Base-by-base conservation (phyloP, 257 asterid species). In the Anisodus tanguticus region DNA sequence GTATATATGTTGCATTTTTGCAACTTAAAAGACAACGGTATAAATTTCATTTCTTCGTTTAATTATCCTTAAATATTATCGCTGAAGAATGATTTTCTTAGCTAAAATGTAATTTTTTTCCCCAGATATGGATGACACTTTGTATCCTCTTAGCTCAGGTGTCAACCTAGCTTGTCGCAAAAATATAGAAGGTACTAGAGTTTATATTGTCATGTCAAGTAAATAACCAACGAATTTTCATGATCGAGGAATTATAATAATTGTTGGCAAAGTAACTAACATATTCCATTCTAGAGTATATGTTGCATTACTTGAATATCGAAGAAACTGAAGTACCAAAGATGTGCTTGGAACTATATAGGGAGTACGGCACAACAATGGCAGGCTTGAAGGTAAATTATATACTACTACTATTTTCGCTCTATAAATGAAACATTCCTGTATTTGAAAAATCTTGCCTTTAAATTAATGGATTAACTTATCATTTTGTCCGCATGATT, bases 331-430 rank as follows among this genome's bases (percentile, higher is more conserved):
- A 91, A 85, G 95, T 93, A 85, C 95, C 97, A 39, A 88, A 86
- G 76, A 90, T 93, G 95, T 95, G 98, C 85, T 88, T 91, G 88
- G 98, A 94, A 31, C 83, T 95, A 88, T 95, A 95, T 89, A 91
- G 88, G 85, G 95, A 95, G 88, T 64, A 93, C 80, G 99, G 98
- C 15, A 95, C 99, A 51, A 95, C 99, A 31, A 94, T 95, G 99
- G 97, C 99, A 45, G 99, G 99, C 9, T 94, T 95, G 7, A 93
- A 94, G 95, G 98, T 92, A 88, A 58, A n/a, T 59, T 59, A 17
- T 59, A 7, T 8, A 16, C 66, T 17, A 59, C 31, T 2, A 5
- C 16, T 5, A 31, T 31, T 31, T 31, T 31, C 1, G 35, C 35
- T 31, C 35, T 31, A 31, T 31, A 31, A 31, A 31, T 31, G 16